Percentiles rank a stretch among this genome's conserved stretches.
Conservation (phyloP, 2,329 filamentous ascomycete species). For the Botrytis byssoidea region DNA sequence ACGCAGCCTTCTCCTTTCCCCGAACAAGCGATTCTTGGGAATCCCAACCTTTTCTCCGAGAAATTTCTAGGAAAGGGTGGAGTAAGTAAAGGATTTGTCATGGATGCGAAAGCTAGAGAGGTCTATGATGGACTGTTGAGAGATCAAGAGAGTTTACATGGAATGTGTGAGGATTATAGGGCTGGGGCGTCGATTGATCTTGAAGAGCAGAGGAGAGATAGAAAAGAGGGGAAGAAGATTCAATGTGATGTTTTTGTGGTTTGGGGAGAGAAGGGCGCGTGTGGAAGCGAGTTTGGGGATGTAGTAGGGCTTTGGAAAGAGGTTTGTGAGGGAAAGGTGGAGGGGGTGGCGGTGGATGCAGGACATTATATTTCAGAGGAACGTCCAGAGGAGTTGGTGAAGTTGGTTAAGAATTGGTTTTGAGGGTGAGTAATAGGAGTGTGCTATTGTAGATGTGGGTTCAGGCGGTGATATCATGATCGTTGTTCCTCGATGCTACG, state of each 20-base stretch:
- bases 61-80: conserved; percentile 37
- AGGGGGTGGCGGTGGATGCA: conserved; percentile 46
- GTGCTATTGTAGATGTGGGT: neutral
- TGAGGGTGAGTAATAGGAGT: neutral
- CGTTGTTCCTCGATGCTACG: neutral
- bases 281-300: conserved; percentile 49
- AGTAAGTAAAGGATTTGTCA: conserved; percentile 20
- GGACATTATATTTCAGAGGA: conserved; percentile 54
- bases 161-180: conserved; percentile 56
- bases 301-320: conserved; percentile 51
- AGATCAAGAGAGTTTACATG: conserved; percentile 45
- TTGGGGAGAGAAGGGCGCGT: conserved; percentile 50
- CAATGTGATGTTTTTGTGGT: conserved; percentile 48
- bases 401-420: conserved; percentile 44
- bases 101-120: conserved; percentile 27
- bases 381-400: conserved; percentile 47
- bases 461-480: neutral
- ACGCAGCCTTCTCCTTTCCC: conserved; percentile 53
- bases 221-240: conserved; percentile 46
- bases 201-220: conserved; percentile 49
- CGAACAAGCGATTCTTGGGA: conserved; percentile 46
- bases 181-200: conserved; percentile 53
- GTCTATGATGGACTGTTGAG: conserved; percentile 29
- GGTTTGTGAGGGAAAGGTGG: conserved; percentile 44
- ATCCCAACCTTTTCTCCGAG: conserved; percentile 44